Evolutionary conservation across 768 basidiomycete genomes (phyloP).

Genomic region (Trametes cubensis): DNA sequence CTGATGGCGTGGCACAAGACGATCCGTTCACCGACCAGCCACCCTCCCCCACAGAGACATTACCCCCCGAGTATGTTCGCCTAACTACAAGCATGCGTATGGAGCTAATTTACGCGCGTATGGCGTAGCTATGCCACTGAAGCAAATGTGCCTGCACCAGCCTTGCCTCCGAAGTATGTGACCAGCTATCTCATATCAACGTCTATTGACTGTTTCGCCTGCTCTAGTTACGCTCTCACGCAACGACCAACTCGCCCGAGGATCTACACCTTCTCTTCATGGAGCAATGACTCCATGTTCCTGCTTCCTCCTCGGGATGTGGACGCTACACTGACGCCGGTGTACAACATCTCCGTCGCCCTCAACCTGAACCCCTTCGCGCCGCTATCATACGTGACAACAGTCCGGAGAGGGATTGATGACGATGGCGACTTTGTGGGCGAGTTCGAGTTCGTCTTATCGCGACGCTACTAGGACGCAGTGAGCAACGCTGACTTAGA

Average conservation of each 20-base stretch:
- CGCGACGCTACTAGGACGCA: not conserved
- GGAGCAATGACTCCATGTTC: conserved; percentile 40
- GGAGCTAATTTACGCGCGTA: not conserved
- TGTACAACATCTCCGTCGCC: conserved; percentile 46
- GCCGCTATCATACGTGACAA: conserved; percentile 48
- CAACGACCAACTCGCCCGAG: conserved; percentile 36
- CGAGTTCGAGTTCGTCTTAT: conserved; percentile 39
- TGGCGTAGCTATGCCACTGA: conserved; percentile 10
- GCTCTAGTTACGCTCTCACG: conserved; percentile 16
- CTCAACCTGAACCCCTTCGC: conserved; percentile 51
- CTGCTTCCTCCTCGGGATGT: conserved; percentile 39
- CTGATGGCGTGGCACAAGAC: too few relatives aligned
- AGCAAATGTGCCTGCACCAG: not conserved
- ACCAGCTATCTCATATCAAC: not conserved
- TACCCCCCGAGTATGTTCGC: conserved; percentile 14
- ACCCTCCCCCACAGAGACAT: conserved; percentile 17
- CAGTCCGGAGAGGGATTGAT: conserved; percentile 36
- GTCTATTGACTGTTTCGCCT: too few relatives aligned
- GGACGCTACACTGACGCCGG: conserved; percentile 33
- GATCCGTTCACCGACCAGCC: conserved; percentile 22
- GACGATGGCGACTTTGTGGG: conserved; percentile 41
- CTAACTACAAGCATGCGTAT: too few relatives aligned
- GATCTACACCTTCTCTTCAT: conserved; percentile 44
- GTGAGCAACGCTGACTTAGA: not conserved
- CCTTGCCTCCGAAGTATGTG: conserved; percentile 19